Conservation (phyloP, 2,329 filamentous ascomycete genomes). For the Didymella keratinophila region DNA sequence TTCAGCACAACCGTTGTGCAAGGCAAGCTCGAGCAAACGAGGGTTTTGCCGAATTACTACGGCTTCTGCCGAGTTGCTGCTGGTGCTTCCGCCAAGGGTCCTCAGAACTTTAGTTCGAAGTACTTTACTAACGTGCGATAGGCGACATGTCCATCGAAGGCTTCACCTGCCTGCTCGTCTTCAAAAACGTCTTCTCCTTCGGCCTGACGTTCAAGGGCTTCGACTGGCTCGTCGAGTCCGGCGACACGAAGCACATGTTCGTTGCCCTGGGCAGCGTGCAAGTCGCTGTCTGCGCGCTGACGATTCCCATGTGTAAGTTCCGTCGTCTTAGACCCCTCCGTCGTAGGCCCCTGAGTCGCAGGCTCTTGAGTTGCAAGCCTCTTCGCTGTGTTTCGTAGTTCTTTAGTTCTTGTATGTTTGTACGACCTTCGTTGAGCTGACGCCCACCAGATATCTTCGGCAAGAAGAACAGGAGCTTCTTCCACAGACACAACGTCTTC, state of each 20-base stretch:
- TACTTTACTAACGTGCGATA: too few species aligned
- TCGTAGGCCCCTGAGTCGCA: too few species aligned
- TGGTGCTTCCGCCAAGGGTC: too few species aligned
- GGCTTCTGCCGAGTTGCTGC: too few species aligned
- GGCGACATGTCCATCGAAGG: constrained; percentile 84
- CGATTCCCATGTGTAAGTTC: constrained; percentile 79
- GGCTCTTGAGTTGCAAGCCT: too few species aligned
- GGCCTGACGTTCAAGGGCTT: constrained; percentile 84
- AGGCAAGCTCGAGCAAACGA: too few species aligned
- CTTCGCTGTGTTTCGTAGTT: too few species aligned
- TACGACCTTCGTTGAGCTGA: too few species aligned
- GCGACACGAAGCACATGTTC: constrained; percentile 72
- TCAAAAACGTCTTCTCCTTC: constrained; percentile 95
- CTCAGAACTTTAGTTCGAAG: too few species aligned
- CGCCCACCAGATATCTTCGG: constrained; percentile 39
- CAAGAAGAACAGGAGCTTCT: constrained; percentile 48
- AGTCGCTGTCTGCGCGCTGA: constrained; percentile 75
- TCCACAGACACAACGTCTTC: constrained; percentile 46
- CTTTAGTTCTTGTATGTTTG: too few species aligned
- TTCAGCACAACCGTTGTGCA: too few species aligned
- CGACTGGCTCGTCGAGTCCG: constrained; percentile 73
- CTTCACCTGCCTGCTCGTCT: constrained; percentile 88
- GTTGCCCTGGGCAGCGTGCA: constrained; percentile 78
- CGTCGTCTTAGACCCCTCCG: background rate
- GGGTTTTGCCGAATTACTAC: too few species aligned